Evolutionary conservation across 306 rosid species (phyloP), one percentile per base, ranked within the genome.

Genomic region (Inga laurina): DNA sequence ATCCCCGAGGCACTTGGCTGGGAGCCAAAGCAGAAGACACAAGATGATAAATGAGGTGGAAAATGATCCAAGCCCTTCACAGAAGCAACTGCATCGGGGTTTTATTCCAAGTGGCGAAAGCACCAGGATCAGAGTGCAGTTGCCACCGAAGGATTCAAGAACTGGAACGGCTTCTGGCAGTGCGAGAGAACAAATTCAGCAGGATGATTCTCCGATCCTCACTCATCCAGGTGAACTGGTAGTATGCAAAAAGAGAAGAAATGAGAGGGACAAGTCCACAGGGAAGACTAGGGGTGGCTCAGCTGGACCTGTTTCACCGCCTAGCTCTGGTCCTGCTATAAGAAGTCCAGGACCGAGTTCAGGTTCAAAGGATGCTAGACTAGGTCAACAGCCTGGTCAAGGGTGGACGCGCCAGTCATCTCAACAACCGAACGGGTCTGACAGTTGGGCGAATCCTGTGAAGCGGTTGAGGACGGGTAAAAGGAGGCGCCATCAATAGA

Each of bases 171-270:
- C 90, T 35, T 81, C 88, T n/a, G 79, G 91, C 48, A 86, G 89
- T 79, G 75, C 88, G 68, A 85, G 93, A 37, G 97, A 93, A 84
- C 97, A 91, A 83, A 79, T n/a, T 87, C 94, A 82, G 79, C 93
- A 71, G 84, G 93, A 89, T 43, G 88, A 88, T 71, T 84, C 93
- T 81, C 81, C 91, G 8, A 52, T 85, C 82, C 95, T 78, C 43
- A 72, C 94, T 75, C 99, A 96, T 90, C 99, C 99, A 10, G 97
- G 99, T 64, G 93, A 93, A 51, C 91, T 96, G 57, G 99, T 96
- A 69, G 92, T 96, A 72, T 96, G 99, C 93, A 96, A 92, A 91
- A 96, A 93, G 90, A 96, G 88, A 85, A 92, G 99, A 82, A 96
- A 96, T 78, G 97, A 90, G 78, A 81, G 99, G 84, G 99, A 93